Evolutionary conservation across 805 yeast species (phyloP).

Genomic region (Myxozyma neotropica): DNA sequence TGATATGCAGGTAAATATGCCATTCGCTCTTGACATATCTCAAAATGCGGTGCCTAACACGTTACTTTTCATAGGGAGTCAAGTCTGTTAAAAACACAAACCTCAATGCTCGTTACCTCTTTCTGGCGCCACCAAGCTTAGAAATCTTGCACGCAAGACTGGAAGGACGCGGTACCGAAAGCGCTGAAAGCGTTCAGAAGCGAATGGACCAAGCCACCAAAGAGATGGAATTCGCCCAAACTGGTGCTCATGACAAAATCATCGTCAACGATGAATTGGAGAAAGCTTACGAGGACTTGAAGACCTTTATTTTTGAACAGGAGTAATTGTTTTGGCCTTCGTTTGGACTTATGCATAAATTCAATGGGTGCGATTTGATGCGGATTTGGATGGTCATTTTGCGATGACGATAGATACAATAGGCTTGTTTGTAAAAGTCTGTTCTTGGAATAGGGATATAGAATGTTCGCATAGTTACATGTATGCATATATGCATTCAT

Average conservation of each 20-base stretch:
- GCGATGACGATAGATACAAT: too few species aligned
- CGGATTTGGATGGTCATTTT: too few species aligned
- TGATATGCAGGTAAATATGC: constrained; percentile 74
- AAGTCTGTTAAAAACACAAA: constrained; percentile 81
- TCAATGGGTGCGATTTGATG: too few species aligned
- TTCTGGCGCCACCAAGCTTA: constrained; percentile 89
- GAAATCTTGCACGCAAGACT: constrained; percentile 76
- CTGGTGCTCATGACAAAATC: constrained; percentile 85
- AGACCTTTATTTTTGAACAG: constrained; percentile 64
- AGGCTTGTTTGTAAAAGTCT: too few species aligned
- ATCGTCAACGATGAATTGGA: constrained; percentile 92
- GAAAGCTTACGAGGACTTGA: constrained; percentile 79
- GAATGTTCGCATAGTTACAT: neutral
- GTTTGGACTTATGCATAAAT: too few species aligned
- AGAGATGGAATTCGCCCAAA: constrained; percentile 84
- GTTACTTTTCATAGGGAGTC: constrained; percentile 63
- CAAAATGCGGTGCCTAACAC: neutral
- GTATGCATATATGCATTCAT: neutral
- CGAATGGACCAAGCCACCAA: constrained; percentile 84
- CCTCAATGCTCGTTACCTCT: constrained; percentile 81
- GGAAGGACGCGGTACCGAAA: constrained; percentile 92
- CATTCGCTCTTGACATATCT: neutral
- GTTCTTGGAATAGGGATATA: neutral
- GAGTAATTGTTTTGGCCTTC: too few species aligned
- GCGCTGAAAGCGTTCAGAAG: constrained; percentile 77